These are phyloP conservation scores for Catharanthus roseus DNA, from an alignment of 257 asterid species.

Conservation along the genomic window DNA sequence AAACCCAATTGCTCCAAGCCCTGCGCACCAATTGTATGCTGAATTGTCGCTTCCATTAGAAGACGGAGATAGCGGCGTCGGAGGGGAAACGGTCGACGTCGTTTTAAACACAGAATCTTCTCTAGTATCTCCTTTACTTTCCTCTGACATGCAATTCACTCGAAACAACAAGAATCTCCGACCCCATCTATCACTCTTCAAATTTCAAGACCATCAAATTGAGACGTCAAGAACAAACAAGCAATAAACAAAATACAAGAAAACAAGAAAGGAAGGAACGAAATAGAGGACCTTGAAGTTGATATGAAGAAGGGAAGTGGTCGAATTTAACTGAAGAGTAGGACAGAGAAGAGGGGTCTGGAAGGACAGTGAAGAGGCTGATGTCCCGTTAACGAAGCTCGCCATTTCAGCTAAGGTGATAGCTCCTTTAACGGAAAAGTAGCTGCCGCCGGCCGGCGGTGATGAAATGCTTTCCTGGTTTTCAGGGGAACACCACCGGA, in stretches of 20 bases:
- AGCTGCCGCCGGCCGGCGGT: background rate
- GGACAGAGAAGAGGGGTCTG: conserved; percentile 24
- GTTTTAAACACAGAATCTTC: conserved; percentile 40
- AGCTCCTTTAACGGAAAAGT: no score
- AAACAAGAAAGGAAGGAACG: background rate
- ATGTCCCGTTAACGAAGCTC: conserved; percentile 33
- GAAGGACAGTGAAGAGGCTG: conserved; percentile 35
- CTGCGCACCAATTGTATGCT: conserved; percentile 60
- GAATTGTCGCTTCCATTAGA: conserved; percentile 30
- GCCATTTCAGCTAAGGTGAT: conserved; percentile 21
- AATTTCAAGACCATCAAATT: conserved; percentile 5
- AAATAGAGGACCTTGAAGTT: conserved; percentile 41
- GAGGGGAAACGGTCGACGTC: conserved; percentile 15
- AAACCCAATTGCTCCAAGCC: conserved; percentile 77
- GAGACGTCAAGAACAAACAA: conserved; percentile 8
- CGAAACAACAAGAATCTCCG: conserved; percentile 37
- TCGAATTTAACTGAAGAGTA: conserved; percentile 18
- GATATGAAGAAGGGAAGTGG: conserved; percentile 21
- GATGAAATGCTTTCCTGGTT: background rate
- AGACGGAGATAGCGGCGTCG: conserved; percentile 25
- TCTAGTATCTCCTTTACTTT: conserved; percentile 27
- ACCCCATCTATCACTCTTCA: conserved; percentile 36
- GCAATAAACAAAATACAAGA: background rate
- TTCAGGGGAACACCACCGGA: background rate
- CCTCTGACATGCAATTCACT: conserved; percentile 55